Percentiles rank a stretch among this genome's conserved stretches.
Evolutionary conservation across 768 basidiomycete genomes (phyloP).

Genomic region (Obba rivulosa): DNA sequence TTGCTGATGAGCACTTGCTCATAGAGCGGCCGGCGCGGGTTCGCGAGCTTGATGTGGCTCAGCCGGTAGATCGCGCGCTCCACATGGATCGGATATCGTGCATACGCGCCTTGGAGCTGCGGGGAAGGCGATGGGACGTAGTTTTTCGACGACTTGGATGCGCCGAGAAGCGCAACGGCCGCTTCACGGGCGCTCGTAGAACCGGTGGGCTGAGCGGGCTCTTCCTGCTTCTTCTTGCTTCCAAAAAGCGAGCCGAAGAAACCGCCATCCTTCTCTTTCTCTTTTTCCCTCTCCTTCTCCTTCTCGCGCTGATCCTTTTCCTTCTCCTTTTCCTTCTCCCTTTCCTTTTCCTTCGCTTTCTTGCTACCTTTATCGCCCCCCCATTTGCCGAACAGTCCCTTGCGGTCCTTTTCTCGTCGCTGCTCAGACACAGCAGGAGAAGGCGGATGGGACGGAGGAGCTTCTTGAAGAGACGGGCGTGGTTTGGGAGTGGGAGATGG

Average conservation of each 20-base stretch:
- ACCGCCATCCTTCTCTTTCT: slow-evolving; percentile 66
- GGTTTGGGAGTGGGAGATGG: slow-evolving; percentile 33
- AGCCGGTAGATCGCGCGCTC: slow-evolving; percentile 96
- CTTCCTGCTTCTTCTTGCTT: slow-evolving; percentile 82
- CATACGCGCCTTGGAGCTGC: slow-evolving; percentile 40
- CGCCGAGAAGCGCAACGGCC: slow-evolving; percentile 80
- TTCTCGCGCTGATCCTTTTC: slow-evolving; percentile 39
- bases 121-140: slow-evolving; percentile 60
- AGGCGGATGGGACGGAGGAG: slow-evolving; percentile 22
- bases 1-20: slow-evolving; percentile 95
- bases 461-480: slow-evolving; percentile 23
- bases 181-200: slow-evolving; percentile 64
- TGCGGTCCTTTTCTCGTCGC: slow-evolving; percentile 58
- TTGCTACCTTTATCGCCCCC: slow-evolving; percentile 61
- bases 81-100: slow-evolving; percentile 97
- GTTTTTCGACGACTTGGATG: slow-evolving; percentile 73
- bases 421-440: slow-evolving; percentile 24
- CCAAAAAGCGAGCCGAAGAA: slow-evolving; percentile 94
- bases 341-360: slow-evolving; percentile 25
- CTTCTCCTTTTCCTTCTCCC: slow-evolving; percentile 20
- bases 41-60: slow-evolving; percentile 98
- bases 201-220: slow-evolving; percentile 31
- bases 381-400: slow-evolving; percentile 64
- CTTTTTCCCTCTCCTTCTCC: slow-evolving; percentile 53
- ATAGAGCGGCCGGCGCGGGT: slow-evolving; percentile 91